These are phyloP conservation scores for Phytophthora colocasiae DNA, from an alignment of 352 stramenopile species.

Conservation along the genomic window DNA sequence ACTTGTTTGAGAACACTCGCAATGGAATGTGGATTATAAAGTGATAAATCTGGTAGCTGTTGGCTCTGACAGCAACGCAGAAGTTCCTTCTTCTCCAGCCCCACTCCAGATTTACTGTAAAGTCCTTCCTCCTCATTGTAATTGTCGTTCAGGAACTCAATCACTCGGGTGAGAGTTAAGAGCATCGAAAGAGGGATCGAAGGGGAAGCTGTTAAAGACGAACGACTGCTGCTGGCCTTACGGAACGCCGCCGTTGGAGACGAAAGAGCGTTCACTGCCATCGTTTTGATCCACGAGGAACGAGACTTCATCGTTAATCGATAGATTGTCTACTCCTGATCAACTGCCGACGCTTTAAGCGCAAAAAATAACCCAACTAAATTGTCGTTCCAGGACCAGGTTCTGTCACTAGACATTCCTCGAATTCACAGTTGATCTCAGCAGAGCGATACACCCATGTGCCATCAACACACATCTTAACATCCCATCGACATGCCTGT, in stretches of 20 bases:
- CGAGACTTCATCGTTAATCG: conserved; percentile 29
- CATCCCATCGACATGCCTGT: conserved; percentile 66
- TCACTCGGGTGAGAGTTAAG: conserved; percentile 40
- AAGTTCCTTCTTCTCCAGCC: conserved; percentile 35
- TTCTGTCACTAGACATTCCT: conserved; percentile 48
- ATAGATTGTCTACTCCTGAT: not conserved
- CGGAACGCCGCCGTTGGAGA: conserved; percentile 30
- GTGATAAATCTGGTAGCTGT: conserved; percentile 42
- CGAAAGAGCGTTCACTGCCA: conserved; percentile 24
- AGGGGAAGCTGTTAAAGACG: not conserved
- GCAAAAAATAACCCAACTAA: conserved; percentile 8
- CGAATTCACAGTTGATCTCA: conserved; percentile 56
- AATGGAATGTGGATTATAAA: conserved; percentile 56
- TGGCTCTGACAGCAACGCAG: conserved; percentile 22
- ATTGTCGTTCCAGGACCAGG: too few relatives aligned
- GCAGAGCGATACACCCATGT: conserved; percentile 69
- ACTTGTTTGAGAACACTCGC: conserved; percentile 54
- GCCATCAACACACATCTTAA: conserved; percentile 68
- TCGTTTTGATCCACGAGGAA: conserved; percentile 37
- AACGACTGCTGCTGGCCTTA: conserved; percentile 21
- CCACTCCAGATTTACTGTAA: conserved; percentile 46
- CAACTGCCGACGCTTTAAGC: conserved; percentile 34
- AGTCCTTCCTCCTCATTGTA: conserved; percentile 55
- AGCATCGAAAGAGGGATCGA: conserved; percentile 47
- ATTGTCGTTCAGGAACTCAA: conserved; percentile 58